phyloP scores from a whole-genome alignment of 208 protist genomes.

The Borovskyia barvae region DNA sequence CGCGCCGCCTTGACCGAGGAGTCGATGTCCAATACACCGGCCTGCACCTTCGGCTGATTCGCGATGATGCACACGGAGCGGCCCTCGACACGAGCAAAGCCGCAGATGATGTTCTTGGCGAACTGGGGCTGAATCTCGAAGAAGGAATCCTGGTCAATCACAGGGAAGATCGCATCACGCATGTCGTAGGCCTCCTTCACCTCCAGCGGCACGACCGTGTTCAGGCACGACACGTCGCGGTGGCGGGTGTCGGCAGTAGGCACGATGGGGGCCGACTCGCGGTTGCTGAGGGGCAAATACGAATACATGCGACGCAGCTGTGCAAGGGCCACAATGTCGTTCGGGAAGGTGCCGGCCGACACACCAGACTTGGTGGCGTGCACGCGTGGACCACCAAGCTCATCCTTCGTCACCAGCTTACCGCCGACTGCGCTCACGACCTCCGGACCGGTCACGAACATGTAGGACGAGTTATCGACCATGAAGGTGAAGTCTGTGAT shows the following conservation, averaged over 20 bases:
- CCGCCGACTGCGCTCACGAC: constrained; percentile 96
- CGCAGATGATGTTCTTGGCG: constrained; percentile 96
- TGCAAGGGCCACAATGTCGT: constrained; percentile 90
- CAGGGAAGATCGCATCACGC: constrained; percentile 76
- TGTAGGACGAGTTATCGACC: constrained; percentile 95
- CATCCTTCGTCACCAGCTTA: constrained; percentile 87
- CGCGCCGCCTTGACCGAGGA: constrained; percentile 87
- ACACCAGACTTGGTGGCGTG: constrained; percentile 91
- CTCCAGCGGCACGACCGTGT: constrained; percentile 81
- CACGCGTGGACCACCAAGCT: constrained; percentile 91
- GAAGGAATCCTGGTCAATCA: constrained; percentile 91
- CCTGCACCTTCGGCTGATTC: constrained; percentile 93
- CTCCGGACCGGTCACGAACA: constrained; percentile 97
- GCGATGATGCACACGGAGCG: constrained; percentile 92
- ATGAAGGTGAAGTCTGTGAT: constrained; percentile 98
- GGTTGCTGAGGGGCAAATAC: constrained; percentile 91
- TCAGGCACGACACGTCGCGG: constrained; percentile 41
- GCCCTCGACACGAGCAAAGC: constrained; percentile 92
- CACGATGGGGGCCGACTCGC: constrained; percentile 51
- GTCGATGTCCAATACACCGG: constrained; percentile 94
- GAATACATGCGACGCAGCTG: constrained; percentile 82
- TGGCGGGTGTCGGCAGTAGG: constrained; percentile 53
- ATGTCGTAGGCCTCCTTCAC: constrained; percentile 94
- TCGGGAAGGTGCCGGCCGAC: constrained; percentile 86
- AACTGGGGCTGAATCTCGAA: constrained; percentile 94